phyloP scores from a whole-genome alignment of 2,329 filamentous ascomycete species.

The Talaromyces marneffei region DNA sequence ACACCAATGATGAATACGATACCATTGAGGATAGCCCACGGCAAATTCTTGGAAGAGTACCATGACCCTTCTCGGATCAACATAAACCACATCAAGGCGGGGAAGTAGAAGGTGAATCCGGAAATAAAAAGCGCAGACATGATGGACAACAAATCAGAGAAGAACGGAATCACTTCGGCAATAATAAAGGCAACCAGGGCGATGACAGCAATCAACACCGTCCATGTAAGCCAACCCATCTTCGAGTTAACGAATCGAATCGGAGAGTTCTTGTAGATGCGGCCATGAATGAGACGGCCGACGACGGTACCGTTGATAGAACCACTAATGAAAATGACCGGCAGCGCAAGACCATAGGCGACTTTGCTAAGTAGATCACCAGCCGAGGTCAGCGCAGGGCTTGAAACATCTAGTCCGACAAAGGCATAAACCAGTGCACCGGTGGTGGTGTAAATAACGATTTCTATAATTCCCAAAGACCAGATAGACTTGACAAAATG shows the following conservation, averaged over 20 bases:
- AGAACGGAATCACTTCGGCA: constrained; percentile 80
- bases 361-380: constrained; percentile 24
- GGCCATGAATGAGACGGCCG: constrained; percentile 30
- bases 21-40: constrained; percentile 58
- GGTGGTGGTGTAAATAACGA: constrained; percentile 29
- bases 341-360: constrained; percentile 31
- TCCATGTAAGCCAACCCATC: constrained; percentile 32
- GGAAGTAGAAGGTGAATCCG: constrained; percentile 76
- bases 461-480: constrained; percentile 29
- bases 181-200: constrained; percentile 82
- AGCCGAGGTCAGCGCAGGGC: constrained; percentile 29
- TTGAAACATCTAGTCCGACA: constrained; percentile 28
- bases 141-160: constrained; percentile 55
- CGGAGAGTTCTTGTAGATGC: constrained; percentile 28
- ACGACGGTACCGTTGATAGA: constrained; percentile 33
- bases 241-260: constrained; percentile 34
- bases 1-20: constrained; percentile 65
- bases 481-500: constrained; percentile 38
- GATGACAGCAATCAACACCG: constrained; percentile 38
- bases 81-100: constrained; percentile 40
- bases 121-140: constrained; percentile 68
- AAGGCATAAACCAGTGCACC: constrained; percentile 30
- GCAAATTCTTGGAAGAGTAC: constrained; percentile 39
- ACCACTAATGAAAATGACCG: constrained; percentile 35
- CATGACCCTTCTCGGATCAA: constrained; percentile 25